Evolutionary conservation across 176 grass and related monocot species (phyloP).

Genomic region (Oryza australiensis): DNA sequence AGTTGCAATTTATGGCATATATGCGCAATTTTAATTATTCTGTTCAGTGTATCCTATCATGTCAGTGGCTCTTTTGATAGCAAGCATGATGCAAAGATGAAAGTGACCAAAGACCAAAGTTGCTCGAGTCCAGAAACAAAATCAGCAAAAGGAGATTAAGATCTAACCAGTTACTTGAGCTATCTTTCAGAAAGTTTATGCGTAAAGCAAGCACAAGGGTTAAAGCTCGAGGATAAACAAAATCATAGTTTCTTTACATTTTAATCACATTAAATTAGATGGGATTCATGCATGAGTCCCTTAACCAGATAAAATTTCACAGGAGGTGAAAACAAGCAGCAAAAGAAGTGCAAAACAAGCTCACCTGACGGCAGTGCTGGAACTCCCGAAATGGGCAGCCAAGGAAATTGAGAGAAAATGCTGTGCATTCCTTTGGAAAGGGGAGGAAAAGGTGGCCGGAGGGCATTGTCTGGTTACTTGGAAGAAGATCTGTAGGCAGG

Average conservation of each 20-base stretch:
- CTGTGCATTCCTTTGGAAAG: no score
- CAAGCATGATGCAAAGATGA: constrained; percentile 9
- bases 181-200: neutral
- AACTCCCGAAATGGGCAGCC: no score
- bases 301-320: neutral
- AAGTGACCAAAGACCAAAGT: constrained; percentile 37
- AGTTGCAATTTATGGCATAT: neutral
- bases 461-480: no score
- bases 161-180: neutral
- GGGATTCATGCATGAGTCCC: neutral
- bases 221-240: neutral
- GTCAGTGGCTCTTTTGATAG: neutral
- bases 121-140: neutral
- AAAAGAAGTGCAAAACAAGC: no score
- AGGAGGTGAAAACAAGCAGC: neutral
- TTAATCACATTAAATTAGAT: neutral
- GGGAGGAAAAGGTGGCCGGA: no score
- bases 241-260: neutral
- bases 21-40: neutral
- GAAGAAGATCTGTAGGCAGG: no score
- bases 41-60: constrained; percentile 7
- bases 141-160: neutral
- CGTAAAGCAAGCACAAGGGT: constrained; percentile 1
- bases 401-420: no score
- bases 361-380: no score